Evolutionary conservation across 305 asterid species (phyloP), one percentile per base, ranked within the genome.

Genomic region (Ajuga reptans): DNA sequence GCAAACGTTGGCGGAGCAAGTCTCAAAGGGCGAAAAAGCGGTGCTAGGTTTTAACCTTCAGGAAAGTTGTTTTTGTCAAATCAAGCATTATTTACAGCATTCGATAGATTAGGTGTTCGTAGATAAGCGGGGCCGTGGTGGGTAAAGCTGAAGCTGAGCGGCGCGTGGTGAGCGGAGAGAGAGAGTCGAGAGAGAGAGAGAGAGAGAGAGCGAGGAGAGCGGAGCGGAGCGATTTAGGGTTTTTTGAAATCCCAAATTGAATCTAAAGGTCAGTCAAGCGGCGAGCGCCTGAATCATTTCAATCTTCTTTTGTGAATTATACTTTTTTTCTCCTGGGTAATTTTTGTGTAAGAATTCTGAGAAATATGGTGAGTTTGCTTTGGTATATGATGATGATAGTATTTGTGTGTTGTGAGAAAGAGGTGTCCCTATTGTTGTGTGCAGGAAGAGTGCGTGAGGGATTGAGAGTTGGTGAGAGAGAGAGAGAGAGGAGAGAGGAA

Each of bases 371-470:
- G 87, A 84, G 89, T 77, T 84, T 90, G 74, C 46, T 76, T 83
- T 79, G 80, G 85, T 68, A 79, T 75, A 72, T 80, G 81, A 77
- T 71, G 85, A 75, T 68, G 83, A 80, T 71, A 85, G 80, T 86
- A 77, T 77, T 72, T 77, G 83, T 78, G 84, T 78, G 82, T 89
- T 81, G 99, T 85, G 99, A 91, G 97, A 91, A 85, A 91, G 96
- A 87, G 95, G 96, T 72, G 83, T 77, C 77, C 83, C 77, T 84
- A 77, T 88, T 82, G 69, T 92, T 86, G 83, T 83, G 83, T 93
- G 99, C 96, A 93, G 99, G 99, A 82, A 76, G 83, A 78, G 81
- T 73, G 89, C 86, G 82, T 84, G 92, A 83, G 95, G 82, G 89
- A 81, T 84, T 84, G 84, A 71, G 79, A 57, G 78, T 79, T 82